A percentile compares a stretch with the other conserved stretches of the same genome.
phyloP scores from a whole-genome alignment of 2,329 filamentous ascomycete species.

The Calycina herbarum region DNA sequence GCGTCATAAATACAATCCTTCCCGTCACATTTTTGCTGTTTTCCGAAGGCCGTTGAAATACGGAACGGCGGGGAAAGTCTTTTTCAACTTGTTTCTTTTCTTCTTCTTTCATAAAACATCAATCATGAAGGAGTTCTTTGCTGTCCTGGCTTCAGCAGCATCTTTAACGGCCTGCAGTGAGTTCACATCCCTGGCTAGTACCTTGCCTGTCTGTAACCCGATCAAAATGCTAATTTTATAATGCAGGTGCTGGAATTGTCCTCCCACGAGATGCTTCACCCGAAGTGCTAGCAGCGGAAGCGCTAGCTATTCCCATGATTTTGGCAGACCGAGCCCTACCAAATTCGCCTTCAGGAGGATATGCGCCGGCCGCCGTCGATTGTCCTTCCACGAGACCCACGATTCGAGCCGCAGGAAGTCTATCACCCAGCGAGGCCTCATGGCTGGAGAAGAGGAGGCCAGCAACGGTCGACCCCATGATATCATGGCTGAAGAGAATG shows the following conservation, averaged over 20 bases:
- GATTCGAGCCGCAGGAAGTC: conserved; percentile 60
- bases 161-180: conserved; percentile 12
- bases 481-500: conserved; percentile 67
- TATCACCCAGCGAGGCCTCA: conserved; percentile 69
- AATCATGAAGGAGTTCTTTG: conserved; percentile 12
- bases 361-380: conserved; percentile 65
- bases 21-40: not conserved
- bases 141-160: conserved; percentile 15
- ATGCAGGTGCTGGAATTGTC: conserved; percentile 12
- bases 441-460: conserved; percentile 74
- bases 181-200: not conserved
- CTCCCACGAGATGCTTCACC: conserved; percentile 30
- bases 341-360: conserved; percentile 56
- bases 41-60: conserved; percentile 2
- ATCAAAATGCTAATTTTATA: not conserved
- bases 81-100: not conserved
- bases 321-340: conserved; percentile 34
- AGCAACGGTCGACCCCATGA: conserved; percentile 74
- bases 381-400: conserved; percentile 71
- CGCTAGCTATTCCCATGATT: conserved; percentile 24
- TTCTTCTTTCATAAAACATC: not conserved
- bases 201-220: not conserved
- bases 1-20: conserved; percentile 3
- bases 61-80: not conserved
- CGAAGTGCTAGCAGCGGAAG: conserved; percentile 28